These are phyloP conservation scores for Phyllosticta capitalensis DNA, from an alignment of 2,329 filamentous ascomycete genomes.

Conservation along the genomic window DNA sequence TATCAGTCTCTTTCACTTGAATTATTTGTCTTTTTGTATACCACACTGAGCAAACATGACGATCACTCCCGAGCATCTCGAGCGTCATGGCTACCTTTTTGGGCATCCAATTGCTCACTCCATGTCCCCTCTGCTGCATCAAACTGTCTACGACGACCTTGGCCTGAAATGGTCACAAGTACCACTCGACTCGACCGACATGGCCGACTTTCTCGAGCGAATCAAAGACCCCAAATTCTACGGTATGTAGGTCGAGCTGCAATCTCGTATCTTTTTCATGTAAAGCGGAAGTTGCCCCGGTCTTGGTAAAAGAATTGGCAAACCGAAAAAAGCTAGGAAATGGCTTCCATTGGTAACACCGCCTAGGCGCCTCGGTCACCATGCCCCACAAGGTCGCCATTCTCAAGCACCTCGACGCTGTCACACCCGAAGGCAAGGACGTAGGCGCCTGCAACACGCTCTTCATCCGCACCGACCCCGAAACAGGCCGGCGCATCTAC, in stretches of 20 bases:
- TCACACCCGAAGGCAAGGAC: constrained; percentile 62
- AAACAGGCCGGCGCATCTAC: constrained; percentile 41
- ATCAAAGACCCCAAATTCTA: constrained; percentile 52
- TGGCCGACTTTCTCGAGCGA: constrained; percentile 36
- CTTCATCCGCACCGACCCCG: constrained; percentile 47
- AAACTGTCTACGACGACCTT: constrained; percentile 43
- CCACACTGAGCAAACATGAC: constrained; percentile 13
- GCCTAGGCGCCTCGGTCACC: constrained; percentile 58
- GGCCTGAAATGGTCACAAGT: constrained; percentile 45
- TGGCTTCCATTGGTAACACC: neutral
- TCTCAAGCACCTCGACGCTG: constrained; percentile 60
- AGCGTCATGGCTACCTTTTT: constrained; percentile 47
- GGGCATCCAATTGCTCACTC: constrained; percentile 49
- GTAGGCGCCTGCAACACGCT: constrained; percentile 76
- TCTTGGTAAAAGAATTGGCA: neutral
- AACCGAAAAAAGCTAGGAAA: neutral
- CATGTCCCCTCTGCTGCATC: constrained; percentile 45
- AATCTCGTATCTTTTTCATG: neutral
- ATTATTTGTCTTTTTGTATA: neutral
- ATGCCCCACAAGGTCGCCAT: constrained; percentile 81
- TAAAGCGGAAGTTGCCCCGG: neutral
- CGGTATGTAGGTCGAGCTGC: constrained; percentile 33
- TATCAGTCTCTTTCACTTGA: neutral
- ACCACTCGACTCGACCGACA: constrained; percentile 37
- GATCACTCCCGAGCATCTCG: constrained; percentile 24